Conservation (phyloP, 495 filamentous ascomycete species). For the Penicillium manginii region DNA sequence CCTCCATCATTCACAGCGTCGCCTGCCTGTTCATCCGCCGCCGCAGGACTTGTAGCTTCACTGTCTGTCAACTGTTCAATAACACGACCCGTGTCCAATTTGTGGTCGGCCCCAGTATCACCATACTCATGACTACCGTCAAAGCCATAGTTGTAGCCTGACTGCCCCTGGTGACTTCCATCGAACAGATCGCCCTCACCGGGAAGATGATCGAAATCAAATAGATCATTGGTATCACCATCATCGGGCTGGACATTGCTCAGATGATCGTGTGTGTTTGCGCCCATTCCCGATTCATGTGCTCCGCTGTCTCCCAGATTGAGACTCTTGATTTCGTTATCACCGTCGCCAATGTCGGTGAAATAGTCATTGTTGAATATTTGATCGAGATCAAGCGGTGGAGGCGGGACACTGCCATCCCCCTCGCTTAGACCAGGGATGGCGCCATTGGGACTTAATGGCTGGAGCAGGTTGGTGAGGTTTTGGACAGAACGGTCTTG, state of each 20-base stretch:
- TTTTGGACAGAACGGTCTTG: slow-evolving; percentile 73
- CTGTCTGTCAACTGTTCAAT: slow-evolving; percentile 53
- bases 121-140: slow-evolving; percentile 29
- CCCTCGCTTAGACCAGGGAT: slow-evolving; percentile 72
- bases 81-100: slow-evolving; percentile 35
- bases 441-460: slow-evolving; percentile 75
- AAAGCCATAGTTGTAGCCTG: slow-evolving; percentile 36
- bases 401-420: slow-evolving; percentile 40
- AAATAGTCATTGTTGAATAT: slow-evolving; percentile 71
- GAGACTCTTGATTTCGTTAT: slow-evolving; percentile 33
- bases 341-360: slow-evolving; percentile 43
- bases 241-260: slow-evolving; percentile 24
- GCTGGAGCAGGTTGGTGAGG: slow-evolving; percentile 70
- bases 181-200: slow-evolving; percentile 45
- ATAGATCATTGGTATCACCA: slow-evolving; percentile 40
- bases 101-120: slow-evolving; percentile 21
- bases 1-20: slow-evolving; percentile 24
- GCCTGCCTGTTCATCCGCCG: slow-evolving; percentile 33
- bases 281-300: slow-evolving; percentile 17
- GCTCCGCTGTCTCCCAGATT: slow-evolving; percentile 27
- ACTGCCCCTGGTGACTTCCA: slow-evolving; percentile 26
- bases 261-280: slow-evolving; percentile 12
- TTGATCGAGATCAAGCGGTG: slow-evolving; percentile 66
- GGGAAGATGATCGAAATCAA: slow-evolving; percentile 48
- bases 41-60: slow-evolving; percentile 48